Conservation (phyloP, 164 flowering plant species). For the Tetracentron sinense region DNA sequence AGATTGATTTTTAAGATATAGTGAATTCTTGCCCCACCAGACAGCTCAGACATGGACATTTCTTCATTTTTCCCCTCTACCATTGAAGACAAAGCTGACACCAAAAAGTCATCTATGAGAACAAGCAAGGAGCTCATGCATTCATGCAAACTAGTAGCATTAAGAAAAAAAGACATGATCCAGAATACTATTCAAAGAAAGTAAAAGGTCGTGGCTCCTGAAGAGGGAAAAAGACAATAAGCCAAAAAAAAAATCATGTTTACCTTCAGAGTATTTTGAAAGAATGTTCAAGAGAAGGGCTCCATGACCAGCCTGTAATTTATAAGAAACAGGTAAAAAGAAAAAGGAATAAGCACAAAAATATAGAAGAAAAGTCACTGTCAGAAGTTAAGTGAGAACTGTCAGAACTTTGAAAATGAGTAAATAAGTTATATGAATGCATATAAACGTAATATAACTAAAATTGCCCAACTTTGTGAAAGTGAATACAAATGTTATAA, state of each 20-base stretch:
- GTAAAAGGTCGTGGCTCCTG: neutral
- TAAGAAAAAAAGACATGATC: neutral
- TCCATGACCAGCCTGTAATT: constrained; percentile 74
- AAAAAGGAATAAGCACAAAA: constrained; percentile 4
- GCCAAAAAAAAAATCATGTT: constrained; percentile 3
- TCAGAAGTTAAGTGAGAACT: no score
- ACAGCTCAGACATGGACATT: constrained; percentile 87
- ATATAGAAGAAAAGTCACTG: no score
- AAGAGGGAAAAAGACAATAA: neutral
- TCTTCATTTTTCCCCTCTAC: constrained; percentile 95
- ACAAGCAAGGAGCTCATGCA: neutral
- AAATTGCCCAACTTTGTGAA: no score
- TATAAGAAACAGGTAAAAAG: neutral
- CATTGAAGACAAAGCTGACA: constrained; percentile 80
- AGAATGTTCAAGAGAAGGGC: constrained; percentile 85
- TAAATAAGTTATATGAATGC: no score
- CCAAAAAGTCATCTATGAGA: constrained; percentile 13
- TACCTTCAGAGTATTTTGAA: constrained; percentile 90
- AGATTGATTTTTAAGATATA: constrained; percentile 87
- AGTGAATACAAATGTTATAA: no score
- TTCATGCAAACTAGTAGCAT: neutral
- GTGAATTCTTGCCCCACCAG: constrained; percentile 95
- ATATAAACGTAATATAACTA: no score
- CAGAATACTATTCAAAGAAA: neutral
- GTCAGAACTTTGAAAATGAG: no score